Evolutionary conservation across 1,284 basidiomycete species (phyloP), one percentile per base, ranked within the genome.

Genomic region (Cerioporus squamosus): DNA sequence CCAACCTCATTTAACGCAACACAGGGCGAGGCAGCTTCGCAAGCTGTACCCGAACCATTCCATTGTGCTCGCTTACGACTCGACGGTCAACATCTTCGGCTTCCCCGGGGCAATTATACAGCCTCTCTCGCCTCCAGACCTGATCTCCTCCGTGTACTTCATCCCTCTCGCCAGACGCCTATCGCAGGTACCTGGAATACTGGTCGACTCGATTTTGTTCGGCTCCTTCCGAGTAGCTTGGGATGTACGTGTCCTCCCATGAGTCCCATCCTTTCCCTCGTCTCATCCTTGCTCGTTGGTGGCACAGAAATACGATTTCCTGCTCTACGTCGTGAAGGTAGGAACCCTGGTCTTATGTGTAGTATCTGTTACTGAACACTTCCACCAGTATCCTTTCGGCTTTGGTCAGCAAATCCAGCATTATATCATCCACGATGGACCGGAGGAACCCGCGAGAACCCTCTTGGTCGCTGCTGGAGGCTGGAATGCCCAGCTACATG

Each of bases 31-130:
- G 56, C 71, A 77, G 24, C 74, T 91, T 44, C 81, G 79, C 44
- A 80, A 79, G 64, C 61, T 86, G 12, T 85, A 90, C 68, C 87
- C 89, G 3, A 78, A 81, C 5, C 79, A 88, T 64, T 84, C 85
- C 23, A 64, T 91, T 26, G 79, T 88, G 5, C 73, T 82, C 59
- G 81, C 85, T 3, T 68, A 73, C 17, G 83, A 86, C 60, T 71
- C 61, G 52, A 69, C 72, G 29, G 66, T 85, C 60, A 75, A 81
- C 61, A 61, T 89, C 44, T 70, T 88, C 9, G 70, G 70, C 10
- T 82, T 83, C 61, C 88, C 89, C 36, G 81, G 72, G 18, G 78
- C 80, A 10, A 56, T 70, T 29, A 70, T 78, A 6, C 72, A 78
- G 43, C 81, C 85, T 3, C 49, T 86, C 15, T 76, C 81, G 15